Evolutionary conservation across 768 basidiomycete genomes (phyloP).

Genomic region (Boletus rubroflammeus): DNA sequence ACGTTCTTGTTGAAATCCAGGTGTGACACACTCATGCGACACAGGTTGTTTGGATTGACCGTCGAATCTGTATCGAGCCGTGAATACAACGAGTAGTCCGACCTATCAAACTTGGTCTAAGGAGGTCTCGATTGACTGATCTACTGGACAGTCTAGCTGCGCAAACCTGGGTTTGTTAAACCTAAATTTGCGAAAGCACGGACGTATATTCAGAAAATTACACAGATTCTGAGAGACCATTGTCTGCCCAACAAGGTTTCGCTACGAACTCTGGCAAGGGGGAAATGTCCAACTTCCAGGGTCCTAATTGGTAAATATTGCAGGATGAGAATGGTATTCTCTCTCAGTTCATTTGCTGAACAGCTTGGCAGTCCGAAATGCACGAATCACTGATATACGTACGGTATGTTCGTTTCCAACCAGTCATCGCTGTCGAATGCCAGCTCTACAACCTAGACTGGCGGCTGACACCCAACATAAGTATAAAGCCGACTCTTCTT

Average conservation of each 20-base stretch:
- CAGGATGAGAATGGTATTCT: background rate
- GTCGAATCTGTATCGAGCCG: background rate
- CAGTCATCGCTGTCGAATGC: background rate
- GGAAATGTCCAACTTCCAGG: background rate
- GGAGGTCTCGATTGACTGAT: background rate
- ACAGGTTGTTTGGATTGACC: background rate
- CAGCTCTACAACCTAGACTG: background rate
- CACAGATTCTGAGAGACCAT: background rate
- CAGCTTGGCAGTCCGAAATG: background rate
- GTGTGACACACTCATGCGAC: background rate
- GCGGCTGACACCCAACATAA: conserved; percentile 8
- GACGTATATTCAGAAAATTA: background rate
- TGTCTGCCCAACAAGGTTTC: background rate
- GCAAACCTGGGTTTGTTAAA: background rate
- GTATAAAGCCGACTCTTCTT: background rate
- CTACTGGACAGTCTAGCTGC: background rate
- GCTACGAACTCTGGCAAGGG: background rate
- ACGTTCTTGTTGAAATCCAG: background rate
- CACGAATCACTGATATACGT: background rate
- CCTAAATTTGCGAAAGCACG: background rate
- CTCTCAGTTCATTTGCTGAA: background rate
- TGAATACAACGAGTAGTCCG: background rate
- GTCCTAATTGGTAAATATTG: background rate
- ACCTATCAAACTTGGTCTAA: background rate
- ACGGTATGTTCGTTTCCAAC: background rate